These are phyloP conservation scores for Lentinula detonsa DNA, from an alignment of 768 basidiomycete species.

Conservation along the genomic window DNA sequence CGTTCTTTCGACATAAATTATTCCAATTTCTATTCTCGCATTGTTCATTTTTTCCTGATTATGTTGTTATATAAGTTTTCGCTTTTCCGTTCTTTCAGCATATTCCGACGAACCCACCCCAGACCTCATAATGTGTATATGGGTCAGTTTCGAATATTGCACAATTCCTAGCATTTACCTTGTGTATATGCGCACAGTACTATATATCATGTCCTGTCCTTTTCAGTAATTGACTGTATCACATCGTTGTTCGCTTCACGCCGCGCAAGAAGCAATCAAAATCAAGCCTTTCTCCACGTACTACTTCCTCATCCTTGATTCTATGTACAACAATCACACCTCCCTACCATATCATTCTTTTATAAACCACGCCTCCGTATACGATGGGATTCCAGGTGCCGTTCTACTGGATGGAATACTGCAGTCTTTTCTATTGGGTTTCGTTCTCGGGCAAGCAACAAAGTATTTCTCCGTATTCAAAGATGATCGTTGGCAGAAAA, in stretches of 20 bases:
- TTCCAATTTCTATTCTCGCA: not conserved
- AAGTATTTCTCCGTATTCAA: conserved; percentile 34
- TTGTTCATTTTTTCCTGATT: not conserved
- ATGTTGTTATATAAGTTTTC: not conserved
- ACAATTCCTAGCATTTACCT: not conserved
- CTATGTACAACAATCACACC: not conserved
- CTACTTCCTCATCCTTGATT: not conserved
- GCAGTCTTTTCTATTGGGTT: conserved; percentile 42
- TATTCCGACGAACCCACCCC: not conserved
- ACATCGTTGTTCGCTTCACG: not conserved
- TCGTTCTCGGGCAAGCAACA: conserved; percentile 31
- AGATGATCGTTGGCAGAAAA: conserved; percentile 39
- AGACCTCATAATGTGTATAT: not conserved
- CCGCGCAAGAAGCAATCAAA: not conserved
- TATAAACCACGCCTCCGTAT: not conserved
- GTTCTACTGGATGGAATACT: conserved; percentile 40
- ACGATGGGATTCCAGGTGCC: conserved; percentile 17
- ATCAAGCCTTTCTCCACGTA: not conserved
- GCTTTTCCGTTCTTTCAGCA: not conserved
- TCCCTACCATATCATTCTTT: not conserved
- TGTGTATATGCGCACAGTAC: not conserved
- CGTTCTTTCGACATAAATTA: not conserved
- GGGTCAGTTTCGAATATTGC: not conserved
- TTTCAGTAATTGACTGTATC: not conserved
- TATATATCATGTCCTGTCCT: not conserved